Evolutionary conservation across 2,329 filamentous ascomycete genomes (phyloP), one percentile per base, ranked within the genome.

Genomic region (Colletotrichum orchidophilum): DNA sequence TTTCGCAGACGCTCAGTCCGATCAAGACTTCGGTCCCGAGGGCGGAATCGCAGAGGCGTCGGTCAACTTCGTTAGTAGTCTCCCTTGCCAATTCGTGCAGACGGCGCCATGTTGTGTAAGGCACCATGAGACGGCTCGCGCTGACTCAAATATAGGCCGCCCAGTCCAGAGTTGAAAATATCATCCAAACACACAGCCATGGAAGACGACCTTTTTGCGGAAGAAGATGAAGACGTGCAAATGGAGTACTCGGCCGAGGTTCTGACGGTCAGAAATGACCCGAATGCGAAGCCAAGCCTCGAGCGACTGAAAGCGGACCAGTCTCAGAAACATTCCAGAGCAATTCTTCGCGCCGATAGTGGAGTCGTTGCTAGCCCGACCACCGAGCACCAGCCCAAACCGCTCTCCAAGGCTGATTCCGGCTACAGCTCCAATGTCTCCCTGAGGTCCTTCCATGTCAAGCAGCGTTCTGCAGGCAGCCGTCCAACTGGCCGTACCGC

Each of bases 351-450:
- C 61, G 80, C 82, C 3, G 87, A 89, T 69, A 89, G 87, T 71
- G 87, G 86, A 2, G 82, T 87, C 54, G 79, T 83, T 31, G 83
- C 85, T 1, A 86, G 83, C 63, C 83, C 84, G 5, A 81, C 81
- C 1, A 83, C 83, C 4, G 82, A 84, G 60, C 78, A 74, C 15
- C 70, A 70, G 1, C 80, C 80, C 18, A 85, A 83, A 65, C 78
- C 85, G 5, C 79, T 88, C n/a, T 84, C 85, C 35, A 90, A 90
- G 72, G 85, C 87, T 49, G 89, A 91, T 75, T 91, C 88, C 29
- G 88, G 88, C 18, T 91, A 91, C 75, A 88, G 88, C 75, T 91
- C 88, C 8, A 90, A 87, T 74, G 81, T 87, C 5, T 91, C 89
- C 13, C 77, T 90, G 21, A 84, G 86, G 49, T 90, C 88, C 0